A percentile compares a stretch with the other conserved stretches of the same genome.
Conservation (phyloP, 2,329 filamentous ascomycete genomes). For the Neonectria punicea region DNA sequence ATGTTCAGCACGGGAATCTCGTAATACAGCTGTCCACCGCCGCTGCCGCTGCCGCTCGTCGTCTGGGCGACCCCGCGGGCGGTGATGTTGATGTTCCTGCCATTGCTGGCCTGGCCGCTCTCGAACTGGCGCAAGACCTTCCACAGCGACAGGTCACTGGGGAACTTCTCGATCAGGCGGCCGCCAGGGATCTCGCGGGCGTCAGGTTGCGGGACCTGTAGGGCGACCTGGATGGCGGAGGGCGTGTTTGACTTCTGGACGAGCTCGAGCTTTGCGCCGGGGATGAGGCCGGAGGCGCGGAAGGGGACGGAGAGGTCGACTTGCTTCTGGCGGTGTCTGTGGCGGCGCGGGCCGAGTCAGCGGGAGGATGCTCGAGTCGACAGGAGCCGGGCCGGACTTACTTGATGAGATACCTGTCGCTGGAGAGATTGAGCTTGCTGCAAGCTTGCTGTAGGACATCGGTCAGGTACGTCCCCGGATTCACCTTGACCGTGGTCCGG, state of each 20-base stretch:
- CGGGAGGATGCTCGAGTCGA: not conserved
- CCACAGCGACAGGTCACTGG: constrained; percentile 90
- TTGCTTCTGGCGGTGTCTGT: constrained; percentile 83
- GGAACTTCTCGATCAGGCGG: constrained; percentile 84
- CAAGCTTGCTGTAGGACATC: constrained; percentile 92
- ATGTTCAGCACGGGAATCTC: constrained; percentile 87
- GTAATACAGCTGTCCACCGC: constrained; percentile 84
- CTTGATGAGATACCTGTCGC: constrained; percentile 85
- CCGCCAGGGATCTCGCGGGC: constrained; percentile 69
- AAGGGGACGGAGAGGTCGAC: constrained; percentile 88
- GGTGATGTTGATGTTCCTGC: constrained; percentile 80
- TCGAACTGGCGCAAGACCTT: constrained; percentile 91
- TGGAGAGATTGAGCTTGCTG: constrained; percentile 77
- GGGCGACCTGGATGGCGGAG: constrained; percentile 85
- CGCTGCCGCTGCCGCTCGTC: constrained; percentile 60
- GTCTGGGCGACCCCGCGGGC: constrained; percentile 78
- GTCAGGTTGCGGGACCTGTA: constrained; percentile 83
- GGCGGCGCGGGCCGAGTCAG: constrained; percentile 1
- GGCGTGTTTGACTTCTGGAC: constrained; percentile 88
- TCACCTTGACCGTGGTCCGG: constrained; percentile 84
- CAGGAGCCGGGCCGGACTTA: constrained; percentile 50
- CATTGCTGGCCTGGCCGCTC: constrained; percentile 71
- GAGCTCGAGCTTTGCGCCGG: constrained; percentile 92
- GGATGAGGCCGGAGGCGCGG: constrained; percentile 81
- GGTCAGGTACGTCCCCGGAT: constrained; percentile 80